Evolutionary conservation across 352 stramenopile genomes (phyloP).

Genomic region (Pythium aristosporum): DNA sequence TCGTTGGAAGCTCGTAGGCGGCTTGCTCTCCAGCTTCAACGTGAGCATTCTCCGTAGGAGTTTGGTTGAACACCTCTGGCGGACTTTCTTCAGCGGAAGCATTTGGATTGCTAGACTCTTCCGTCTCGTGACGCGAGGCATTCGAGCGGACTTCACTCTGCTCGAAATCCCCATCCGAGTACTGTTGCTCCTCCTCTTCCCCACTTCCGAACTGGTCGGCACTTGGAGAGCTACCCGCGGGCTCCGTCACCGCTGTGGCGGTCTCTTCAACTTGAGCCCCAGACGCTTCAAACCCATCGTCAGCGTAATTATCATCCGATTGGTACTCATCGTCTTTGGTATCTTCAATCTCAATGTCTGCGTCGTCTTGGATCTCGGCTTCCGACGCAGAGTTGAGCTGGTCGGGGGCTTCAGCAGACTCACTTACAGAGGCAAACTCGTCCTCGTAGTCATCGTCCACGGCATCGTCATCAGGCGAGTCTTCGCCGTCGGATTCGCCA

Average conservation of each 20-base stretch:
- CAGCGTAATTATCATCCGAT: constrained; percentile 3
- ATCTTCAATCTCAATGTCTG: background rate
- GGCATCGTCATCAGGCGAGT: background rate
- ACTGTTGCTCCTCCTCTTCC: constrained; percentile 15
- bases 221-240: background rate
- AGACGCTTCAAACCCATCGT: constrained; percentile 10
- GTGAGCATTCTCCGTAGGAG: background rate
- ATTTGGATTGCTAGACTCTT: background rate
- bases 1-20: background rate
- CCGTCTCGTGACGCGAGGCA: background rate
- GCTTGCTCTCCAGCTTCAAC: background rate
- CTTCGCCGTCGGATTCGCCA: background rate
- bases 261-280: background rate
- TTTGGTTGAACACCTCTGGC: background rate
- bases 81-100: background rate
- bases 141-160: background rate
- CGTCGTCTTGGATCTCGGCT: constrained; percentile 4
- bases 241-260: background rate
- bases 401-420: background rate
- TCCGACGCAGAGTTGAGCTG: constrained; percentile 1
- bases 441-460: constrained; percentile 16
- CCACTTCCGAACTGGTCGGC: background rate
- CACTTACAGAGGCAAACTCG: constrained; percentile 16
- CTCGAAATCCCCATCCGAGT: constrained; percentile 50
- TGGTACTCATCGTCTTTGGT: background rate